phyloP scores from a whole-genome alignment of 1,139 yeast species.

The Taiozyma sp. region DNA sequence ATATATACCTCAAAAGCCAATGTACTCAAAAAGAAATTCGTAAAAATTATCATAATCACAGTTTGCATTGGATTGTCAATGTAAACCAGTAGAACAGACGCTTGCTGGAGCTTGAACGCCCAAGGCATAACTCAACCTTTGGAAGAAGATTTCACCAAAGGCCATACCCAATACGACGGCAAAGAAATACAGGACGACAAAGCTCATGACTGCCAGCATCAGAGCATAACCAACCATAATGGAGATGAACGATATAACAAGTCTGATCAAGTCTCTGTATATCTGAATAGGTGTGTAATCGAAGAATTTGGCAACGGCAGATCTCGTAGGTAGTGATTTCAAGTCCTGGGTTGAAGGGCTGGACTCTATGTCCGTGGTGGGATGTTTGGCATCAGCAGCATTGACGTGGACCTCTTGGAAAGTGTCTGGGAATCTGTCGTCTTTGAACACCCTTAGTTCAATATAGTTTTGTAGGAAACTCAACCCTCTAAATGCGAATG shows the following conservation, averaged over 20 bases:
- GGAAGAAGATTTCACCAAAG: conserved; percentile 63
- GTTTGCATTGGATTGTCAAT: background rate
- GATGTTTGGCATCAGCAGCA: background rate
- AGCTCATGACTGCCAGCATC: conserved; percentile 79
- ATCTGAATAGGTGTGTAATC: conserved; percentile 35
- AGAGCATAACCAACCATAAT: conserved; percentile 64
- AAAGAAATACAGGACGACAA: conserved; percentile 59
- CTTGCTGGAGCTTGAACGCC: conserved; percentile 26
- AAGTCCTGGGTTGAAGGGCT: background rate
- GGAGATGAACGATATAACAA: conserved; percentile 51
- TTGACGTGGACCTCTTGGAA: background rate
- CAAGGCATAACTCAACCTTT: conserved; percentile 42
- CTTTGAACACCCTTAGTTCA: conserved; percentile 59
- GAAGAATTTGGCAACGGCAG: conserved; percentile 33
- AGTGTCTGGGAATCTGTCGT: conserved; percentile 1
- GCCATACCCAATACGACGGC: conserved; percentile 68
- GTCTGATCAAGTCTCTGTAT: conserved; percentile 49
- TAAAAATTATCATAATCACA: background rate
- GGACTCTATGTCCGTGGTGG: conserved; percentile 3
- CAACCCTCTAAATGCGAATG: conserved; percentile 54
- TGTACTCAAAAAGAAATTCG: background rate
- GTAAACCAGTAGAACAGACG: conserved; percentile 9
- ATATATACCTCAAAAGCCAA: background rate
- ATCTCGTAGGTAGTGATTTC: background rate
- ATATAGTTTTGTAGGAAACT: conserved; percentile 56